Evolutionary conservation across 1,284 basidiomycete genomes (phyloP), one percentile per base, ranked within the genome.

Genomic region (Lentinula novae-zelandiae): DNA sequence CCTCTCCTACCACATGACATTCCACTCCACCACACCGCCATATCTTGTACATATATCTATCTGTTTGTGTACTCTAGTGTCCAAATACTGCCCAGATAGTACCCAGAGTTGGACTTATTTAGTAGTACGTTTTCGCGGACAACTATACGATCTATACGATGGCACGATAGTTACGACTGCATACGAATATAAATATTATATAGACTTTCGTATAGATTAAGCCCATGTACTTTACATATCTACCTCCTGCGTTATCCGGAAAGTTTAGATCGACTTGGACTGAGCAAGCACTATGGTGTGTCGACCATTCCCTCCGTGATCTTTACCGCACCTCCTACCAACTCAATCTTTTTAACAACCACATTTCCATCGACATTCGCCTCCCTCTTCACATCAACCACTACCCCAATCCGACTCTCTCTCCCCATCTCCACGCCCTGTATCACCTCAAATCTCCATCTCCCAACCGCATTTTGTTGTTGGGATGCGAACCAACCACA

Each of bases 351-450:
- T 34, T 56, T 58, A n/a, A 79, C 69, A 27, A 72, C 67, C 3
- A 70, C 69, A 20, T 69, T 67, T 1, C 62, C 64, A 7, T 67
- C 70, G 15, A 78, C 66, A 8, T 70, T 69, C 36, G 12, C 12
- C 7, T 9, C 36, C 36, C 12, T 38, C 7, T 67, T 70, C n/a
- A 79, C 66, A 7, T 70, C 69, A 2, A 76, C 78, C 12, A 68
- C 61, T 3, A 78, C 73, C 31, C 63, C 65, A 49, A 80, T 80
- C 15, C 78, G 75, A 58, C 78, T 78, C 61, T 66, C 72, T 60
- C 77, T 67, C 5, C 77, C 76, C 72, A 80, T 78, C 63, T 80
- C 78, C 0, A 78, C 73, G 0, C 78, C 78, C 61, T 80, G 78
- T 8, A 74, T 60, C 51, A 79, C 72, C 13, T 73, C 64, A 57